A percentile compares a stretch with the other conserved stretches of the same genome.
phyloP scores from a whole-genome alignment of 2,329 filamentous ascomycete species.

The Botrytis deweyae region DNA sequence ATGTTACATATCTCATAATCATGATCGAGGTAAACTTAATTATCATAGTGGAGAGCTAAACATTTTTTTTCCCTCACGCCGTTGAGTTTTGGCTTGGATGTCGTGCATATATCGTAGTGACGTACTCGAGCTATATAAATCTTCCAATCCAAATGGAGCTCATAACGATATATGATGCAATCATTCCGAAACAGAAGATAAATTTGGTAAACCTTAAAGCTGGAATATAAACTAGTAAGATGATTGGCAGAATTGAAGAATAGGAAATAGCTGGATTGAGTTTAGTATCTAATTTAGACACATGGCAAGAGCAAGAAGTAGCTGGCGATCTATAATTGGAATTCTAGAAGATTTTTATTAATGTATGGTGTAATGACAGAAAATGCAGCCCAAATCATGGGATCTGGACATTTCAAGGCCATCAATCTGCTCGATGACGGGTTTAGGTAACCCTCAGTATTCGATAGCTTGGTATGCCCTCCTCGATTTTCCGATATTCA shows the following conservation, averaged over 20 bases:
- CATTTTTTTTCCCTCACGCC: background rate
- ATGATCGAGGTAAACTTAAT: background rate
- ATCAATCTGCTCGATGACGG: background rate
- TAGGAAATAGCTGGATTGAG: background rate
- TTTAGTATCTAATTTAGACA: background rate
- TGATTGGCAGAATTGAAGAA: background rate
- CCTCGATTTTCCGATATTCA: background rate
- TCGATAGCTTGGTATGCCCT: background rate
- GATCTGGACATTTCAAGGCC: background rate
- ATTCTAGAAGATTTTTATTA: background rate
- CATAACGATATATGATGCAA: background rate
- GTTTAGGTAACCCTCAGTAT: background rate
- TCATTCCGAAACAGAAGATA: background rate
- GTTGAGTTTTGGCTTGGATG: background rate
- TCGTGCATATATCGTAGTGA: background rate
- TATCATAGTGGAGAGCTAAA: background rate
- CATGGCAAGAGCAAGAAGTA: background rate
- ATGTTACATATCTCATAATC: background rate
- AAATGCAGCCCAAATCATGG: background rate
- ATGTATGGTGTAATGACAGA: background rate
- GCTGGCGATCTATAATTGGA: accelerated
- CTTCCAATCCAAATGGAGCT: background rate
- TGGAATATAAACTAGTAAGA: background rate
- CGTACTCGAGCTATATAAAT: background rate
- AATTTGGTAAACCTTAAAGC: background rate